Base-by-base conservation (phyloP, 1,284 basidiomycete species). In the Cutaneotrichosporon sp. region DNA sequence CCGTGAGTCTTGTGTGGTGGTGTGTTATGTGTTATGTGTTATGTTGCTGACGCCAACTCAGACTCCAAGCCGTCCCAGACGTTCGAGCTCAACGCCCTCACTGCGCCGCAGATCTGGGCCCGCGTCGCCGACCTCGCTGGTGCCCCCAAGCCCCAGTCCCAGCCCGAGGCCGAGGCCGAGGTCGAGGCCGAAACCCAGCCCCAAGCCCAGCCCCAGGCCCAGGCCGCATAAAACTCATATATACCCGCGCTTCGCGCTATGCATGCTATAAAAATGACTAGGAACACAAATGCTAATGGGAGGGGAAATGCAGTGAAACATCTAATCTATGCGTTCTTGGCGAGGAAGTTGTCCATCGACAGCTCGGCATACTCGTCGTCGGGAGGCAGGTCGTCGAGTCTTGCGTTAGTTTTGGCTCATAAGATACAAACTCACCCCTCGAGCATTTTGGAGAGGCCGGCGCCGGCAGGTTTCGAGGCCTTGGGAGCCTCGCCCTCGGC, bases 361-460 rank as follows among this genome's bases (percentile, higher is more conserved):
- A 96, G 81, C 60, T 87, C 87, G 73, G 91, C 87, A 76, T 96
- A 96, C 80, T 97, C 92, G 65, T 93, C 90, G 76, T 94, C 92
- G 42, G 89, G 83, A 13, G 92, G 92, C 52, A 96, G 82, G 71
- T 95, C 93, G 72, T 95, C 92, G 62, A 97, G 81, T 21, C 91
- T 78, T 60, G 32, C 26, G 32, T 38, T 10, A 63, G 36, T n/a
- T n/a, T n/a, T n/a, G n/a, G n/a, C n/a, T n/a, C n/a, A n/a, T n/a
- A n/a, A n/a, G n/a, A n/a, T n/a, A n/a, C 34, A 10, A 21, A 36
- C 78, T 63, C 60, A 80, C 77, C 78, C 92, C 65, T 89, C 88
- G 31, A 96, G 82, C 42, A 94, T 83, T 75, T 89, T 91, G 81
- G 90, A 92, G 74, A 90, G 88, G 61, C 82, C 86, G 13, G 57